Base-by-base conservation (phyloP, 2,329 filamentous ascomycete genomes). In the Penicillium freii region DNA sequence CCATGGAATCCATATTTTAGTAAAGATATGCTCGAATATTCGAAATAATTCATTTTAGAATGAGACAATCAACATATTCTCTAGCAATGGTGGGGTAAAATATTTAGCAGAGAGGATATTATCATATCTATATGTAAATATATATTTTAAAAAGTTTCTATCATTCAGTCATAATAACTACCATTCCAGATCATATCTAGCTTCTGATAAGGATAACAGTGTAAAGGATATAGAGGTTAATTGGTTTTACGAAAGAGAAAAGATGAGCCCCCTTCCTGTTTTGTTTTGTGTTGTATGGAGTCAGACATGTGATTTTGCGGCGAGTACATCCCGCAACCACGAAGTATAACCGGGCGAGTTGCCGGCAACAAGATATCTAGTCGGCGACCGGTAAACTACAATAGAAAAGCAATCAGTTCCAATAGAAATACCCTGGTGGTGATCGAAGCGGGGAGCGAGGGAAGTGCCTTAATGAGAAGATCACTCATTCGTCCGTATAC, bases 291-390 rank as follows among this genome's bases (percentile, higher is more conserved):
- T 31, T 31, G 45, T 25, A n/a, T 25, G 15, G 3, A 34, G n/a
- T 3, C 9, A 34, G 29, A n/a, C 19, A 33, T 5, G 9, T 34
- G 15, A 8, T 7, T 47, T n/a, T 13, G 9, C 15, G 15, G 8
- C 19, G 2, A 23, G 13, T 2, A 47, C 3, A 5, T 11, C 10
- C 15, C 13, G 11, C 17, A 34, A 19, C 13, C 19, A 25, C 1
- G 0, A 34, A 2, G 29, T 9, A n/a, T 25, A n/a, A 6, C 15
- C 15, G 7, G 8, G 13, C 3, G n/a, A 34, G 19, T 25, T 25
- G 5, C 2, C 1, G 3, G 19, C 1, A n/a, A 11, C 5, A 1
- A 10, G 34, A 25, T n/a, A 2, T 3, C 19, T 9, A 34, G 9
- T 5, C 15, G 7, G 19, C 31, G 15, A 25, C 5, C 19, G 3